phyloP scores from a whole-genome alignment of 2,329 filamentous ascomycete genomes.

The Didymella pinodella region DNA sequence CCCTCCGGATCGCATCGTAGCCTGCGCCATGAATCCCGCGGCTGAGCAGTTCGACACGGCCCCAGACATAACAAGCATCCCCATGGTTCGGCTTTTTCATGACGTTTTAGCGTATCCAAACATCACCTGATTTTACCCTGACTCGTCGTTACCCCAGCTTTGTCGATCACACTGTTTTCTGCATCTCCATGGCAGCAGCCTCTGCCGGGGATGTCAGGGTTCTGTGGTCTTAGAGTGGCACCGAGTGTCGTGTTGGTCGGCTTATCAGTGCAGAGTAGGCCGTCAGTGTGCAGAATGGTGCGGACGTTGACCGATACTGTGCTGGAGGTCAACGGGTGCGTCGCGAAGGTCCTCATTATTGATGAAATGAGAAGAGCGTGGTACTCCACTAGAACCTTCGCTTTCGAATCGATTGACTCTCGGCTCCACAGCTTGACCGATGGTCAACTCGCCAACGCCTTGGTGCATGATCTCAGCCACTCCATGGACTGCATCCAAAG shows the following conservation, averaged over 20 bases:
- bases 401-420: not conserved
- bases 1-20: not conserved
- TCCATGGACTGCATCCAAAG: not conserved
- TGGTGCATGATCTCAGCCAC: not conserved
- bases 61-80: not conserved
- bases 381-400: not conserved
- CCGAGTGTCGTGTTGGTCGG: not conserved
- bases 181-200: not conserved
- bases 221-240: not conserved
- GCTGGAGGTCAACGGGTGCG: not conserved
- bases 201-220: conserved; percentile 2
- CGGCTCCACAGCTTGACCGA: not conserved
- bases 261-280: not conserved
- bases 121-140: conserved; percentile 9
- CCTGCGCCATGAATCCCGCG: not conserved
- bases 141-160: conserved; percentile 14
- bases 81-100: not conserved
- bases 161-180: conserved; percentile 1
- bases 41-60: not conserved
- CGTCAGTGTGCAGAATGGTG: not conserved
- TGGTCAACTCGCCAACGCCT: not conserved
- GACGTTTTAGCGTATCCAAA: not conserved
- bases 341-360: not conserved
- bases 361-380: not conserved
- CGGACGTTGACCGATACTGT: not conserved